Conservation (phyloP, 495 filamentous ascomycete species). For the Extremus antarcticus region DNA sequence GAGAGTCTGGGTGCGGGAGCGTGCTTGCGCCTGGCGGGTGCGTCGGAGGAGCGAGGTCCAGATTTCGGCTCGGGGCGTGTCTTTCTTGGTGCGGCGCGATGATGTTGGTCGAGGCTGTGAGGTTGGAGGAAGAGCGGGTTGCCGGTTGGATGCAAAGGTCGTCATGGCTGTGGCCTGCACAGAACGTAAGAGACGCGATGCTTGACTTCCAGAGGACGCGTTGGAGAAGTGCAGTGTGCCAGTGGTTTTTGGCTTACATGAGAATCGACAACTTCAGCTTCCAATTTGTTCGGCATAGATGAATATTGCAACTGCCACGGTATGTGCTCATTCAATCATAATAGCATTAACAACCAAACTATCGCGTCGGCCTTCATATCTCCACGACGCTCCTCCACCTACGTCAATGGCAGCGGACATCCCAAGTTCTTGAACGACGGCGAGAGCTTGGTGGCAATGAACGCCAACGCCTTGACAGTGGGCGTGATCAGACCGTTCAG, state of each 20-base stretch:
- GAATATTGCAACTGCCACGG: no score
- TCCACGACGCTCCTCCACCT: no score
- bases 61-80: constrained; percentile 10
- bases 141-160: neutral
- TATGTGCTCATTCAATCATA: no score
- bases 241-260: neutral
- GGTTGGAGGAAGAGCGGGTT: neutral
- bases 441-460: constrained; percentile 19
- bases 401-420: constrained; percentile 24
- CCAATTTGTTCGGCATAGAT: neutral
- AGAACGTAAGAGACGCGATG: neutral
- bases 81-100: constrained; percentile 1
- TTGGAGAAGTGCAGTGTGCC: neutral
- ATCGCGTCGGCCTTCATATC: neutral
- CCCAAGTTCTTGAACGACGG: constrained; percentile 26
- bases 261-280: no score
- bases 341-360: neutral
- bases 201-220: neutral
- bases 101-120: neutral
- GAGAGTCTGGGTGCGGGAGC: constrained; percentile 8
- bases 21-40: constrained; percentile 20
- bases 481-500: constrained; percentile 26
- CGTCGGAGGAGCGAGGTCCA: constrained; percentile 18
- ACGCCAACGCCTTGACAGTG: constrained; percentile 24
- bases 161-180: neutral